These are phyloP conservation scores for Cephalotrichum gorgonifer DNA, from an alignment of 2,329 filamentous ascomycete genomes.

Conservation along the genomic window DNA sequence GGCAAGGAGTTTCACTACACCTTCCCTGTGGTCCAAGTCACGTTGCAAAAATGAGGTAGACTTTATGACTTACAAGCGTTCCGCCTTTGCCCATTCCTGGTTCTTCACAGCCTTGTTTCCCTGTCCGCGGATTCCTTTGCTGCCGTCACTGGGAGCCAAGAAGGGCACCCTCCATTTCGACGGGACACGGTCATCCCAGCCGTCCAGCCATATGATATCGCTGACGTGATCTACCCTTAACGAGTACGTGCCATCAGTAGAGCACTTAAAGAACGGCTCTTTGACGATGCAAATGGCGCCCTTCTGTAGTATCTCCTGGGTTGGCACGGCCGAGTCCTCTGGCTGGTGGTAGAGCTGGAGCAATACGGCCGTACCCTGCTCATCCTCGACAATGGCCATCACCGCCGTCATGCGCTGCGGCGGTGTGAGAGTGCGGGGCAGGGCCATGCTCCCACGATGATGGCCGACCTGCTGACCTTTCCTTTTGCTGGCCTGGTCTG, in stretches of 20 bases:
- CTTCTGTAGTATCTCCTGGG: constrained; percentile 20
- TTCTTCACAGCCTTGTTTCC: constrained; percentile 23
- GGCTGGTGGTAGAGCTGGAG: constrained; percentile 32
- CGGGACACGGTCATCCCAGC: constrained; percentile 27
- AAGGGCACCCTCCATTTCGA: constrained; percentile 17
- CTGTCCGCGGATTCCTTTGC: constrained; percentile 12
- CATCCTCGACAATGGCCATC: constrained; percentile 26
- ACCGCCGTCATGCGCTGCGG: constrained; percentile 10
- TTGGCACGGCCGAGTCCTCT: constrained; percentile 20
- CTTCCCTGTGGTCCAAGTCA: background rate
- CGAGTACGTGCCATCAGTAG: constrained; percentile 25
- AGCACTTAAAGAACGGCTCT: constrained; percentile 39
- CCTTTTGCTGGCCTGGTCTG: background rate
- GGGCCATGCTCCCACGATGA: constrained; percentile 12
- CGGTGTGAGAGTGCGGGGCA: constrained; percentile 12
- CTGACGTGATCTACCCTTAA: constrained; percentile 42
- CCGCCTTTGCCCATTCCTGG: constrained; percentile 17
- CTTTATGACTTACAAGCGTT: constrained; percentile 18
- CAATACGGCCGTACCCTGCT: constrained; percentile 20
- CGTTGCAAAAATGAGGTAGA: background rate
- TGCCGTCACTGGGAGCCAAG: constrained; percentile 2
- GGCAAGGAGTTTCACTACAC: background rate
- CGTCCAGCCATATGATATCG: constrained; percentile 30
- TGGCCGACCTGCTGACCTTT: constrained; percentile 8
- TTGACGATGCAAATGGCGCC: constrained; percentile 34